Percentiles rank a stretch among this genome's conserved stretches.
These are phyloP conservation scores for Citrullus amarus DNA, from an alignment of 306 rosid genomes.

Conservation along the genomic window DNA sequence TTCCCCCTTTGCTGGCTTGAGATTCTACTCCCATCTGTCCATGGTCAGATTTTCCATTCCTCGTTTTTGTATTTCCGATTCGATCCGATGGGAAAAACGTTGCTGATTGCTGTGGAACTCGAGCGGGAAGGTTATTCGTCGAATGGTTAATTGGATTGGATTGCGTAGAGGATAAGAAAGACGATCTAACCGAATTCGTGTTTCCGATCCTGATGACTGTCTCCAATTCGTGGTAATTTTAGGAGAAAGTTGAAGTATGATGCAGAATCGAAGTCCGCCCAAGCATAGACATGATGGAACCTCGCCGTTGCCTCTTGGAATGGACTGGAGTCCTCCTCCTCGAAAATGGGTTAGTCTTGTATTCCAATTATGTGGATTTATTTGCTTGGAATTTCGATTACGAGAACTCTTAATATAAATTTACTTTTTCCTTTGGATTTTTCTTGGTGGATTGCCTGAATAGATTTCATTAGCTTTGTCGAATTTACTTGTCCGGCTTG, in stretches of 20 bases:
- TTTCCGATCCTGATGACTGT: conserved; percentile 4
- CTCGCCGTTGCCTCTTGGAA: conserved; percentile 85
- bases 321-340: conserved; percentile 95
- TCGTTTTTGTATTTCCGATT: neutral
- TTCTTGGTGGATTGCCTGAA: conserved; percentile 1
- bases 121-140: neutral
- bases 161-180: conserved; percentile 1
- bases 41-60: neutral
- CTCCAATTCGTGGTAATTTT: neutral
- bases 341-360: conserved; percentile 40
- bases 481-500: neutral
- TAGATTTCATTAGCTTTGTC: neutral
- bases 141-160: neutral
- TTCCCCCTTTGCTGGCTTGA: neutral
- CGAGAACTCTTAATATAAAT: neutral
- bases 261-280: conserved; percentile 30
- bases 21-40: neutral
- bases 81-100: neutral
- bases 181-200: neutral
- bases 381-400: conserved; percentile 2
- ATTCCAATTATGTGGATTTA: neutral
- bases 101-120: neutral
- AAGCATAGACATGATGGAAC: conserved; percentile 69
- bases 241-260: neutral
- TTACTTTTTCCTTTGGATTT: neutral